Evolutionary conservation across 148 eudicot species (phyloP).

Genomic region (Simmondsia chinensis): DNA sequence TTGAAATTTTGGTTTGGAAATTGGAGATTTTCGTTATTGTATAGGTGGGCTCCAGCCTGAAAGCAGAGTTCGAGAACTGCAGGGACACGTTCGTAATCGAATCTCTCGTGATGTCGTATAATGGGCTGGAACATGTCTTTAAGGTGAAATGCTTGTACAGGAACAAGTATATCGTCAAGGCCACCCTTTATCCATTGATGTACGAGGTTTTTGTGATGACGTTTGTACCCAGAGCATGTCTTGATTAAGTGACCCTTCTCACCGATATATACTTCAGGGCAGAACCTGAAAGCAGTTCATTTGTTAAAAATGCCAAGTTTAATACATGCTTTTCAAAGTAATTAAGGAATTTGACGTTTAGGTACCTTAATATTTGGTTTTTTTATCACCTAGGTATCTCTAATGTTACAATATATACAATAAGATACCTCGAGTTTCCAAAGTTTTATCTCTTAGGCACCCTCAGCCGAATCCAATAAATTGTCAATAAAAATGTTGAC

Average conservation of each 20-base stretch:
- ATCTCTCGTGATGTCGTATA: conserved; percentile 66
- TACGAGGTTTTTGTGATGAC: conserved; percentile 31
- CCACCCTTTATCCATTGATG: conserved; percentile 62
- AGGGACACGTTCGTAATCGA: conserved; percentile 71
- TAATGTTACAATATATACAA: too few relatives aligned
- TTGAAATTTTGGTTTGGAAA: background rate
- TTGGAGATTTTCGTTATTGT: conserved; percentile 15
- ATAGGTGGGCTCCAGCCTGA: conserved; percentile 69
- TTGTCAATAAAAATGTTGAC: too few relatives aligned
- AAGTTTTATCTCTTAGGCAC: too few relatives aligned
- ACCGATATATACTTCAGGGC: conserved; percentile 93
- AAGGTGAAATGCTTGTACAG: conserved; percentile 72
- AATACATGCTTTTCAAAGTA: background rate
- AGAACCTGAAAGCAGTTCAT: conserved; percentile 40
- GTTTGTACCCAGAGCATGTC: conserved; percentile 59
- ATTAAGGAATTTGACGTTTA: background rate
- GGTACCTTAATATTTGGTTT: background rate
- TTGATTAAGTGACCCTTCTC: conserved; percentile 65
- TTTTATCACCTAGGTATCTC: too few relatives aligned
- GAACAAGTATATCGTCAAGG: conserved; percentile 52
- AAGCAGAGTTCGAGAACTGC: conserved; percentile 79
- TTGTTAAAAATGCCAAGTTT: background rate
- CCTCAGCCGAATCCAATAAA: too few relatives aligned
- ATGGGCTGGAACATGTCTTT: conserved; percentile 46
- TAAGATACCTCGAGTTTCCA: too few relatives aligned